Conservation (phyloP, 2,329 filamentous ascomycete genomes). For the Blastomyces percursus region DNA sequence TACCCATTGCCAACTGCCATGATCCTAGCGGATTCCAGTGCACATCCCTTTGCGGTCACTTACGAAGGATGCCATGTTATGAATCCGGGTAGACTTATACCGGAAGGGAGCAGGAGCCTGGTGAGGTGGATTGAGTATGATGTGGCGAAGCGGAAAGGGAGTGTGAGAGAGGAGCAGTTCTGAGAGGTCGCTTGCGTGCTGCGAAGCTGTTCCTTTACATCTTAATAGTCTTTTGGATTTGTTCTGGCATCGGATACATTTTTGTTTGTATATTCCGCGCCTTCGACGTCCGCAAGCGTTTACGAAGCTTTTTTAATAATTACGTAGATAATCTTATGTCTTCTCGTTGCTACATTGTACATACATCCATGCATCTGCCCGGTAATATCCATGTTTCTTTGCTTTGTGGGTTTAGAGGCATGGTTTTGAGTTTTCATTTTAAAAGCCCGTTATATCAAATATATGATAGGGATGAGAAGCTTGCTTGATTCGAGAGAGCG, state of each 20-base stretch:
- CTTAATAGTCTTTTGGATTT: not conserved
- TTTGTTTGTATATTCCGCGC: not conserved
- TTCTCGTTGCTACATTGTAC: not conserved
- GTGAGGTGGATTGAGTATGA: slow-evolving; percentile 85
- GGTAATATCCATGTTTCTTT: too few relatives aligned
- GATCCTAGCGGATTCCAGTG: slow-evolving; percentile 70
- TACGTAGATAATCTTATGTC: not conserved
- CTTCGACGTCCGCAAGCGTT: not conserved
- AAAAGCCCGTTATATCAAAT: too few relatives aligned
- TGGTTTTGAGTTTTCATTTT: too few relatives aligned
- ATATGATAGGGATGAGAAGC: too few relatives aligned
- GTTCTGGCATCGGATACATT: not conserved
- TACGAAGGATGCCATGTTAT: slow-evolving; percentile 95
- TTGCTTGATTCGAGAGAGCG: too few relatives aligned
- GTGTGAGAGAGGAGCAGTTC: slow-evolving; percentile 52
- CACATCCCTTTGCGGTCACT: slow-evolving; percentile 71
- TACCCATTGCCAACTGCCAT: slow-evolving; percentile 82
- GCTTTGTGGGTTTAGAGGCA: too few relatives aligned
- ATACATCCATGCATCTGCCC: not conserved
- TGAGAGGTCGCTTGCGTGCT: slow-evolving; percentile 20
- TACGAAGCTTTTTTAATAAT: not conserved
- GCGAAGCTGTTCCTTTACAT: not conserved
- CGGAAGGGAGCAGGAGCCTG: slow-evolving; percentile 55
- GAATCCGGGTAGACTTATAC: slow-evolving; percentile 73
- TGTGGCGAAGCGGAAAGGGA: slow-evolving; percentile 49